phyloP scores from a whole-genome alignment of 495 filamentous ascomycete genomes.

The Pyronema domesticum region DNA sequence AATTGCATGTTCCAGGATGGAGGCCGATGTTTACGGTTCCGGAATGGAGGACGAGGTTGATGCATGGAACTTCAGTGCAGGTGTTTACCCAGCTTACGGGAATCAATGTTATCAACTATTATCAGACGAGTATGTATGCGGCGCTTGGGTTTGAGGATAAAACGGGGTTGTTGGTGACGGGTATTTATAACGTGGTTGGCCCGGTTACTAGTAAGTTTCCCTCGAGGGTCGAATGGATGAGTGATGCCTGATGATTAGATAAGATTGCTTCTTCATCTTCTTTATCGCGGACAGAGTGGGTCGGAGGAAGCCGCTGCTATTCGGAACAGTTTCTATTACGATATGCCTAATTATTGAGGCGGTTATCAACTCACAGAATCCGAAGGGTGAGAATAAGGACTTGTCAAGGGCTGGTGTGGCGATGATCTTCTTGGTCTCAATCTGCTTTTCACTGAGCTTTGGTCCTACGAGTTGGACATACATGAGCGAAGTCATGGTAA shows the following conservation, averaged over 20 bases:
- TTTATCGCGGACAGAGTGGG: constrained; percentile 18
- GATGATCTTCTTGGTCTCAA: constrained; percentile 17
- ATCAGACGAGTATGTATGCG: constrained; percentile 42
- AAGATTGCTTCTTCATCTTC: constrained; percentile 11
- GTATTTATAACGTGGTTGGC: constrained; percentile 43
- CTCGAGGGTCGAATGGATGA: not conserved
- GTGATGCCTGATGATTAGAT: not conserved
- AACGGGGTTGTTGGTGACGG: constrained; percentile 36
- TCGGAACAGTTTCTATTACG: constrained; percentile 15
- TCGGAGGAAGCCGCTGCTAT: constrained; percentile 13
- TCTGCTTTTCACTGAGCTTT: constrained; percentile 16
- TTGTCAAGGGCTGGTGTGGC: constrained; percentile 14
- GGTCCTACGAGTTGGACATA: constrained; percentile 17
- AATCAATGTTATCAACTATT: constrained; percentile 43
- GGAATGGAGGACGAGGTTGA: constrained; percentile 32
- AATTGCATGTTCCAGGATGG: constrained; percentile 31
- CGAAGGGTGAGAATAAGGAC: not conserved
- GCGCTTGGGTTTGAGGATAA: constrained; percentile 37
- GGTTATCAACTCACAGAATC: constrained; percentile 12
- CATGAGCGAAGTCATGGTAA: constrained; percentile 17
- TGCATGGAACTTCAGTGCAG: constrained; percentile 27
- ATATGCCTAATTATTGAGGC: constrained; percentile 16
- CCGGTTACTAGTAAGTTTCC: constrained; percentile 27
- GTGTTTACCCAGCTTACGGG: constrained; percentile 33
- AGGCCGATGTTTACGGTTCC: constrained; percentile 35